Percentiles rank a stretch among this genome's conserved stretches.
Conservation (phyloP, 2,329 filamentous ascomycete species). For the Verticillium zaregamsianum region DNA sequence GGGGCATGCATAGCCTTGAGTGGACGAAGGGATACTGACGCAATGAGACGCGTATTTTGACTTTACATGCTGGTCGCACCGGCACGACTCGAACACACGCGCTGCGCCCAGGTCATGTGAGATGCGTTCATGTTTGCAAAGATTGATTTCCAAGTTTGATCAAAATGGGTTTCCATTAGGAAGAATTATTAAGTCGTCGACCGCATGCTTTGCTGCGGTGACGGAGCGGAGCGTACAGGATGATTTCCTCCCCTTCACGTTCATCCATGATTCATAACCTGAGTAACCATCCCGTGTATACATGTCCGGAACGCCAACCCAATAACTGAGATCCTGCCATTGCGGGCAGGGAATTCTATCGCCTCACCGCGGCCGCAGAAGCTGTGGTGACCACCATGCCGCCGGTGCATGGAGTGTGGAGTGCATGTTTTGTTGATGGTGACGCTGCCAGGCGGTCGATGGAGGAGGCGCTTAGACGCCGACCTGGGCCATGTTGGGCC, state of each 20-base stretch:
- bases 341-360: not conserved
- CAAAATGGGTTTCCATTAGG: not conserved
- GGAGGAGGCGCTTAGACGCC: constrained; percentile 32
- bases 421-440: not conserved
- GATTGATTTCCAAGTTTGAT: not conserved
- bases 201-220: not conserved
- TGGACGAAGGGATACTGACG: not conserved
- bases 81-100: not conserved
- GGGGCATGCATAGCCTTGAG: not conserved
- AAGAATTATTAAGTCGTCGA: not conserved
- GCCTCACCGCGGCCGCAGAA: not conserved
- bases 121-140: not conserved
- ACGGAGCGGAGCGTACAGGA: not conserved
- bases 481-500: constrained; percentile 55
- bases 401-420: not conserved
- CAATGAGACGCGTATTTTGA: not conserved
- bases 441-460: not conserved
- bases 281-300: not conserved
- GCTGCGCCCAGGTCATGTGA: no score
- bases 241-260: not conserved
- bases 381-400: not conserved
- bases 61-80: not conserved
- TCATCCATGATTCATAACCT: not conserved
- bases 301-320: not conserved
- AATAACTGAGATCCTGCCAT: not conserved